These are phyloP conservation scores for Apiotrichum montevideense DNA, from an alignment of 1,284 basidiomycete species.

Conservation along the genomic window DNA sequence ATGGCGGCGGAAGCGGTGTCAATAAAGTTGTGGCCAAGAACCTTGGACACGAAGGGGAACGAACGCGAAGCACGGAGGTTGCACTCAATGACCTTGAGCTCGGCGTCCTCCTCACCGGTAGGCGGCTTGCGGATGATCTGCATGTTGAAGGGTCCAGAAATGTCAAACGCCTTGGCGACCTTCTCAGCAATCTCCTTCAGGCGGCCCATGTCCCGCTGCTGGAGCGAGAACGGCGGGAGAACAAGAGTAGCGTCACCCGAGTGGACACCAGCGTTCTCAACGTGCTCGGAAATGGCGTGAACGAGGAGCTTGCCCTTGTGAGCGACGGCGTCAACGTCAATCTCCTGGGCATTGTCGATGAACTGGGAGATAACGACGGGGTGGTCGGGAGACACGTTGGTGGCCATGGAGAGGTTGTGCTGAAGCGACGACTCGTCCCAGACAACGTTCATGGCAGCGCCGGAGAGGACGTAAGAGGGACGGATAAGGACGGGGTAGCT, in stretches of 20 bases:
- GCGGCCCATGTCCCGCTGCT: constrained; percentile 65
- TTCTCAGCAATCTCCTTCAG: constrained; percentile 91
- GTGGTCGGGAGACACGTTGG: constrained; percentile 91
- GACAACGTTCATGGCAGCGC: constrained; percentile 99
- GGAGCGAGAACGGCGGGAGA: constrained; percentile 87
- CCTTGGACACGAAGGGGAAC: constrained; percentile 99
- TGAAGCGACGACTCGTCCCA: constrained; percentile 84
- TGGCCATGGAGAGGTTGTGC: constrained; percentile 88
- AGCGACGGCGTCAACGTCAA: constrained; percentile 96
- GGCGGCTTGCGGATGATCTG: constrained; percentile 89
- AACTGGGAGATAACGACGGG: constrained; percentile 98
- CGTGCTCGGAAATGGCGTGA: constrained; percentile 95
- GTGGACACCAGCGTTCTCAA: constrained; percentile 98
- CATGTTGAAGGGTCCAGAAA: constrained; percentile 99
- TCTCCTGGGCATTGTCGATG: constrained; percentile 95
- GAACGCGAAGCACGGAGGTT: constrained; percentile 95
- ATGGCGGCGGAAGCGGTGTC: constrained; percentile 92
- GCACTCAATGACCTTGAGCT: constrained; percentile 96
- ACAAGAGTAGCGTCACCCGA: constrained; percentile 98
- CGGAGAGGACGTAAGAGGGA: constrained; percentile 95
- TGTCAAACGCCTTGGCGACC: constrained; percentile 89
- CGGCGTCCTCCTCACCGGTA: constrained; percentile 53
- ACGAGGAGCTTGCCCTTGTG: constrained; percentile 90
- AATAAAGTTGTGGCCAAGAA: constrained; percentile 94
- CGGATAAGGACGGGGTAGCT: constrained; percentile 87